Conservation (phyloP, 768 basidiomycete genomes). For the Bullera alba region DNA sequence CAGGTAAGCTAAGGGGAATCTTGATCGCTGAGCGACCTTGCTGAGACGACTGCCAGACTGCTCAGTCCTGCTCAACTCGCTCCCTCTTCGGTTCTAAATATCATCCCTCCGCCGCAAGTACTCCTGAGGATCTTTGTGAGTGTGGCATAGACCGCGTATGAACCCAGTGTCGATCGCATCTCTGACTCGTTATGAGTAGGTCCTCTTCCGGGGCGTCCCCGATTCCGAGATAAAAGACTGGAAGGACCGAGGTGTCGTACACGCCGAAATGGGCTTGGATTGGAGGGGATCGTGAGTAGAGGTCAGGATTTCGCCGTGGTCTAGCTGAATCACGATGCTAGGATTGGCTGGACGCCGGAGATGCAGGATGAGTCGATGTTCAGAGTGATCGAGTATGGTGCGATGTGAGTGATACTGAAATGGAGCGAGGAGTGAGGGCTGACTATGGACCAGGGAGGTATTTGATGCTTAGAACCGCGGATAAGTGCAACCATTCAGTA, state of each 20-base stretch:
- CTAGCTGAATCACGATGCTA: slow-evolving; percentile 4
- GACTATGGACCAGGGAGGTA: too few species aligned
- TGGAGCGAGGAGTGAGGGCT: too few species aligned
- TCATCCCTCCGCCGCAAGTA: slow-evolving; percentile 39
- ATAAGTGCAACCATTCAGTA: too few species aligned
- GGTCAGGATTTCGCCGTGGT: not conserved
- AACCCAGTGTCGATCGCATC: not conserved
- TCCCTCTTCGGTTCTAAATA: slow-evolving; percentile 19
- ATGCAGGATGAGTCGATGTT: slow-evolving; percentile 34
- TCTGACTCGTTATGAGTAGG: slow-evolving; percentile 11
- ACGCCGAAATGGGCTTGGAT: slow-evolving; percentile 43
- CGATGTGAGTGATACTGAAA: slow-evolving; percentile 41
- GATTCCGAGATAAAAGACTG: slow-evolving; percentile 34
- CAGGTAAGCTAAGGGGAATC: not conserved
- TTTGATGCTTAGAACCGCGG: too few species aligned
- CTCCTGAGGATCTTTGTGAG: slow-evolving; percentile 38
- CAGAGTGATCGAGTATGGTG: slow-evolving; percentile 39
- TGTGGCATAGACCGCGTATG: not conserved
- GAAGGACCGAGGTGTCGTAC: slow-evolving; percentile 27
- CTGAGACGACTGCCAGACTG: slow-evolving; percentile 14
- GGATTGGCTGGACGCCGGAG: slow-evolving; percentile 32
- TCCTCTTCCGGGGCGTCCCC: slow-evolving; percentile 35
- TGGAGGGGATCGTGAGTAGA: slow-evolving; percentile 36
- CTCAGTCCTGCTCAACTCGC: slow-evolving; percentile 25
- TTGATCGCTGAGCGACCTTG: not conserved